Evolutionary conservation across 306 rosid genomes (phyloP).

Genomic region (Glycine latifolia): DNA sequence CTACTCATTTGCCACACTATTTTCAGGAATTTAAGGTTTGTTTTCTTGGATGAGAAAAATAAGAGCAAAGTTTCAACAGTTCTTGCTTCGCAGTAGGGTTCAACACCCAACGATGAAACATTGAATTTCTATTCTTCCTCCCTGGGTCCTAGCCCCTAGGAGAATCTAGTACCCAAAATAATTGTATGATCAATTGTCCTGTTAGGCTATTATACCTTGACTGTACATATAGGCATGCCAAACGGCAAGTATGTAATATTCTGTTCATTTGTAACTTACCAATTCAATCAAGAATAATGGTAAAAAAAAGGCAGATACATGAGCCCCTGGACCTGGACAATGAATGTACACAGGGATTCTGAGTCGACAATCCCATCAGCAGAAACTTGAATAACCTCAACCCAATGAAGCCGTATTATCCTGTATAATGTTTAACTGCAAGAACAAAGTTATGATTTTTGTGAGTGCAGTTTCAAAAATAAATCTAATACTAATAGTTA

Average conservation of each 20-base stretch:
- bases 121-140: neutral
- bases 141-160: neutral
- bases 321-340: neutral
- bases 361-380: conserved; percentile 25
- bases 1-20: neutral
- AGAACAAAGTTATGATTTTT: neutral
- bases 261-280: neutral
- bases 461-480: conserved; percentile 8
- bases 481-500: neutral
- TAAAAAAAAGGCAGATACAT: conserved; percentile 5
- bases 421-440: conserved; percentile 1
- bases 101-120: neutral
- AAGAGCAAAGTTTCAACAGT: neutral
- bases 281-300: neutral
- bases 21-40: neutral
- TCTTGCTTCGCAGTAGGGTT: neutral
- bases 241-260: neutral
- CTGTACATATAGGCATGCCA: neutral
- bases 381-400: conserved; percentile 17
- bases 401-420: conserved; percentile 18
- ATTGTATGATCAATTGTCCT: neutral
- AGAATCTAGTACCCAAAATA: neutral
- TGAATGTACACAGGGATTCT: neutral
- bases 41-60: conserved; percentile 1
- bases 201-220: conserved; percentile 7